Conservation (phyloP, 2,329 filamentous ascomycete genomes). For the Diaporthe citriasiana region DNA sequence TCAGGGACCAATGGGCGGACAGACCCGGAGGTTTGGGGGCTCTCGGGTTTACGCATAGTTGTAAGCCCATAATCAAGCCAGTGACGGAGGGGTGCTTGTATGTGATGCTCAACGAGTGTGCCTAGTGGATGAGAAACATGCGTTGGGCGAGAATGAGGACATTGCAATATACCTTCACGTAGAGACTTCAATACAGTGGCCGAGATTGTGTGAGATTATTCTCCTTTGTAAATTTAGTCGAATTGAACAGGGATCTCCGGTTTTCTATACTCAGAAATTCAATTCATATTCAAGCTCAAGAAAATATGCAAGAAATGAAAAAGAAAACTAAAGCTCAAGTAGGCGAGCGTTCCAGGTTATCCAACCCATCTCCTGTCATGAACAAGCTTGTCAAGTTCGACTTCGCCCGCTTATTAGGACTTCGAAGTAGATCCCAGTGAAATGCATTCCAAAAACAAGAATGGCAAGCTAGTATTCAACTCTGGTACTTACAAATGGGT, state of each 20-base stretch:
- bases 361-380: not conserved
- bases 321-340: not conserved
- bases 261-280: not conserved
- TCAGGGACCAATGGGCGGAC: not conserved
- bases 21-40: too few relatives aligned
- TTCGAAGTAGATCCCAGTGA: too few relatives aligned
- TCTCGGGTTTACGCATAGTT: not conserved
- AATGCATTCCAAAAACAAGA: not conserved
- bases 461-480: not conserved
- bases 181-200: too few relatives aligned
- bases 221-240: too few relatives aligned
- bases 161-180: not conserved
- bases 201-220: too few relatives aligned
- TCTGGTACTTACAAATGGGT: not conserved
- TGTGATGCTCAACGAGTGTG: not conserved
- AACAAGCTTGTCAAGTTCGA: too few relatives aligned
- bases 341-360: not conserved
- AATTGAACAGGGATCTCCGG: not conserved
- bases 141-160: not conserved
- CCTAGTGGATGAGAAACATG: not conserved
- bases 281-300: not conserved
- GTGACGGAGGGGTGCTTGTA: too few relatives aligned
- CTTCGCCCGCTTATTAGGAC: not conserved
- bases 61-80: not conserved
- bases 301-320: not conserved